phyloP scores from a whole-genome alignment of 2,329 filamentous ascomycete genomes.

The Fusarium haematococcum region DNA sequence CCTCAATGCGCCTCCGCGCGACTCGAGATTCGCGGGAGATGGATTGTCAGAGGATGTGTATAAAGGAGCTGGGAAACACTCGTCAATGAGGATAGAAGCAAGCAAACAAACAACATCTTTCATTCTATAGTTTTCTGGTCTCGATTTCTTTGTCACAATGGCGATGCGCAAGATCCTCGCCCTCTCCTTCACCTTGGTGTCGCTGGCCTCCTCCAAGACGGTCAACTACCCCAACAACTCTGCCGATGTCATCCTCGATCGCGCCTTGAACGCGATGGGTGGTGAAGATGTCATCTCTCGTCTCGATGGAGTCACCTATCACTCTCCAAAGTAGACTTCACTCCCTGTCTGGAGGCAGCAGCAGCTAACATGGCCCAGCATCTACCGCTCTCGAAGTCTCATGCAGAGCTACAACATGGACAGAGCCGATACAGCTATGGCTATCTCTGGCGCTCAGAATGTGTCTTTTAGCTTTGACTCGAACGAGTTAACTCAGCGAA shows the following conservation, averaged over 20 bases:
- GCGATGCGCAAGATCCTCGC: conserved; percentile 2
- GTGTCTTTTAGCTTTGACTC: conserved; percentile 16
- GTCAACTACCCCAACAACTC: background rate
- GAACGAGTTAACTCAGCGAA: conserved; percentile 1
- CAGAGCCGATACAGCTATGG: conserved; percentile 8
- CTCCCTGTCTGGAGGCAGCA: too few species aligned
- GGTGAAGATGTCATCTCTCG: background rate
- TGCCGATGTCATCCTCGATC: background rate
- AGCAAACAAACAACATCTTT: background rate
- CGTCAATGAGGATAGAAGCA: background rate
- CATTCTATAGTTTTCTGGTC: background rate
- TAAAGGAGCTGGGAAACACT: background rate
- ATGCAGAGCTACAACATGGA: conserved; percentile 32
- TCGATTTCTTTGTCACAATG: background rate
- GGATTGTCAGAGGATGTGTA: background rate
- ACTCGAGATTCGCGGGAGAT: background rate
- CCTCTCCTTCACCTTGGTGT: background rate
- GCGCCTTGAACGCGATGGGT: conserved; percentile 10
- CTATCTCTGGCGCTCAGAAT: conserved; percentile 22
- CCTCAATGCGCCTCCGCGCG: background rate
- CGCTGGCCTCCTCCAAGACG: background rate
- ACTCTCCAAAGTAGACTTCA: conserved; percentile 7
- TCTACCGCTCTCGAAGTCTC: conserved; percentile 21
- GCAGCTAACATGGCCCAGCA: background rate
- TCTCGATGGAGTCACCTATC: conserved; percentile 13